Conservation (phyloP, 495 filamentous ascomycete genomes). For the Pseudomonodictys pantanalensis region DNA sequence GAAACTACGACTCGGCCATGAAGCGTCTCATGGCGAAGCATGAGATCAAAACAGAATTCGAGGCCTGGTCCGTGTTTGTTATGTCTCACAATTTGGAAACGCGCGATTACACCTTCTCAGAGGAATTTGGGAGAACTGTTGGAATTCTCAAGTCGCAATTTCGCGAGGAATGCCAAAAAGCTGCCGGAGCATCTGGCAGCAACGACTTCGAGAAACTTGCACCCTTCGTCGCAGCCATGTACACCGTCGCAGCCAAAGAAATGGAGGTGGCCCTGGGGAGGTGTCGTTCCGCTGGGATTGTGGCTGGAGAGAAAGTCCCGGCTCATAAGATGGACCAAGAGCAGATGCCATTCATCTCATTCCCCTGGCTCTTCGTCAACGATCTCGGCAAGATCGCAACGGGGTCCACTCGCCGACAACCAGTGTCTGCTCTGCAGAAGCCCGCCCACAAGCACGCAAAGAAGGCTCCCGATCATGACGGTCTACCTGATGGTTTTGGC, state of each 20-base stretch:
- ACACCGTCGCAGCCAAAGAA: slow-evolving; percentile 73
- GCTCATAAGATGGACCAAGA: slow-evolving; percentile 40
- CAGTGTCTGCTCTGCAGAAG: background rate
- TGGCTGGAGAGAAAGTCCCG: slow-evolving; percentile 41
- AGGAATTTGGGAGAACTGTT: slow-evolving; percentile 70
- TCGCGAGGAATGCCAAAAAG: slow-evolving; percentile 58
- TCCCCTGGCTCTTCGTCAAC: slow-evolving; percentile 83
- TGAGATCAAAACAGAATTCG: slow-evolving; percentile 84
- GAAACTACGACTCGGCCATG: slow-evolving; percentile 72
- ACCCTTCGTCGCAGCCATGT: slow-evolving; percentile 82
- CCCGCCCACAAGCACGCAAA: background rate
- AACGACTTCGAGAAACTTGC: slow-evolving; percentile 55
- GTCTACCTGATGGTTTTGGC: too few relatives aligned
- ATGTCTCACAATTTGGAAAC: slow-evolving; percentile 63
- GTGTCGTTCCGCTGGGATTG: slow-evolving; percentile 39
- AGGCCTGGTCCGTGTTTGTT: slow-evolving; percentile 83
- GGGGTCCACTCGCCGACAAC: background rate
- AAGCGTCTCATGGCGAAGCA: slow-evolving; percentile 81
- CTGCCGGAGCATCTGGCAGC: slow-evolving; percentile 53
- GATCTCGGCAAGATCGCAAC: slow-evolving; percentile 71
- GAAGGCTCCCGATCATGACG: background rate
- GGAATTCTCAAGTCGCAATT: slow-evolving; percentile 63
- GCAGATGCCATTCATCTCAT: slow-evolving; percentile 79
- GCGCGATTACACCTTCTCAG: slow-evolving; percentile 80
- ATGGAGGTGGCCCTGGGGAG: slow-evolving; percentile 53